phyloP scores from a whole-genome alignment of 75 land plant genomes.

The Cryptomeria japonica region DNA sequence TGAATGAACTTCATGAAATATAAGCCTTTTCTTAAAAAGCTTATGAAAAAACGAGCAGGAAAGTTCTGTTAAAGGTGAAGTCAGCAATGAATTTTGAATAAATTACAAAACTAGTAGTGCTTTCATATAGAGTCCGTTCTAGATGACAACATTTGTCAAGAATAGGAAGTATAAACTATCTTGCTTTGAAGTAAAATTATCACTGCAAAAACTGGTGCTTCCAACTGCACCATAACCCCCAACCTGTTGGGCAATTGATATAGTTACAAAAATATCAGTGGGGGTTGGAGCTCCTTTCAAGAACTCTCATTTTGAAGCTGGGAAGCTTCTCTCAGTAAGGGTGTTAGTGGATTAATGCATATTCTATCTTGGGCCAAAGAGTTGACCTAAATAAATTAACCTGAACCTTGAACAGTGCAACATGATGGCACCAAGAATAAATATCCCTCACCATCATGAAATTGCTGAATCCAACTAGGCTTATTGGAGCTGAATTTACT shows the following conservation, averaged over 20 bases:
- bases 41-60: not conserved
- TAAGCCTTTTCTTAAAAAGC: not conserved
- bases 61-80: not conserved
- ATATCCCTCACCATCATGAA: not conserved
- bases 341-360: conserved; percentile 7
- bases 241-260: not conserved
- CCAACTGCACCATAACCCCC: conserved; percentile 4
- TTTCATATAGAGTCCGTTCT: not conserved
- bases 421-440: not conserved
- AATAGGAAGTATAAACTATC: conserved; percentile 2
- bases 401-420: not conserved
- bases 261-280: conserved; percentile 5
- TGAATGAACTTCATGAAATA: not conserved
- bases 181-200: not conserved
- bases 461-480: not conserved
- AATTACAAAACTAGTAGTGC: not conserved
- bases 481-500: not conserved
- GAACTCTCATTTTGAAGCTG: conserved; percentile 12
- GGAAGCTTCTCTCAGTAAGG: not conserved
- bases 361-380: not conserved
- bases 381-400: not conserved
- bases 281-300: not conserved
- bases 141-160: not conserved
- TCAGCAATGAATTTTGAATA: not conserved
- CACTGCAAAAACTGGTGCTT: conserved; percentile 17